Percentiles rank a stretch among this genome's conserved stretches.
These are phyloP conservation scores for Cercospora sojina DNA, from an alignment of 2,329 filamentous ascomycete species.

Conservation along the genomic window DNA sequence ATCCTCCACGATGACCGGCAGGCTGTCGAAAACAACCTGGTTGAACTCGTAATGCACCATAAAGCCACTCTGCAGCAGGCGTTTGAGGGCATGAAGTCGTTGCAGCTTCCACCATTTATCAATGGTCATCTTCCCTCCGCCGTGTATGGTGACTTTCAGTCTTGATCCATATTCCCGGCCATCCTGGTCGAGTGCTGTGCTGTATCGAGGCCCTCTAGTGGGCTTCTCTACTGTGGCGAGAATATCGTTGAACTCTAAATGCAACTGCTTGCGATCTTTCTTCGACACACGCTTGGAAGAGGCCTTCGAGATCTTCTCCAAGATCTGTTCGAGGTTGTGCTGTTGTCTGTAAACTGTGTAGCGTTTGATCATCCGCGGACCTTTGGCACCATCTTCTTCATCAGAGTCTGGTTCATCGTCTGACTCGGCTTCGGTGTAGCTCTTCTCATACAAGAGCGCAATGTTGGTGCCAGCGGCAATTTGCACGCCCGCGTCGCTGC, in stretches of 20 bases:
- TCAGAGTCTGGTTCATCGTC: slow-evolving; percentile 50
- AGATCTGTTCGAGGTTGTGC: slow-evolving; percentile 58
- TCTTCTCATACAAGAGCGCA: slow-evolving; percentile 77
- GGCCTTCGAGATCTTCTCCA: slow-evolving; percentile 59
- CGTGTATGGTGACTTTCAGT: slow-evolving; percentile 60
- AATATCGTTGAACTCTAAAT: slow-evolving; percentile 65
- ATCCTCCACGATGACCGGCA: slow-evolving; percentile 48
- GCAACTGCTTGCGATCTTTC: slow-evolving; percentile 65
- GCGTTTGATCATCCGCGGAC: slow-evolving; percentile 54
- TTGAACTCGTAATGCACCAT: slow-evolving; percentile 63
- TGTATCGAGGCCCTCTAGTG: slow-evolving; percentile 64
- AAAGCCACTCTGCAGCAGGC: slow-evolving; percentile 62
- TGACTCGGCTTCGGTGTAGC: slow-evolving; percentile 58
- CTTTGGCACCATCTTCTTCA: slow-evolving; percentile 48
- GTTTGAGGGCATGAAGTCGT: slow-evolving; percentile 60
- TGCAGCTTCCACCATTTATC: slow-evolving; percentile 74
- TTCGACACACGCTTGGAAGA: slow-evolving; percentile 64
- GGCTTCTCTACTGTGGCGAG: slow-evolving; percentile 66
- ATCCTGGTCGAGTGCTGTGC: slow-evolving; percentile 61
- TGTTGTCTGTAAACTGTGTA: slow-evolving; percentile 68
- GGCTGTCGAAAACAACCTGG: slow-evolving; percentile 58
- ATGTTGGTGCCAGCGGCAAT: slow-evolving; percentile 77
- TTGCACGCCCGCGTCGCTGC: slow-evolving; percentile 69
- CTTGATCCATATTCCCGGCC: slow-evolving; percentile 62
- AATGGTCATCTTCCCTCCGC: slow-evolving; percentile 58